Conservation (phyloP, 2,329 filamentous ascomycete species). For the Colletotrichum australisinense region DNA sequence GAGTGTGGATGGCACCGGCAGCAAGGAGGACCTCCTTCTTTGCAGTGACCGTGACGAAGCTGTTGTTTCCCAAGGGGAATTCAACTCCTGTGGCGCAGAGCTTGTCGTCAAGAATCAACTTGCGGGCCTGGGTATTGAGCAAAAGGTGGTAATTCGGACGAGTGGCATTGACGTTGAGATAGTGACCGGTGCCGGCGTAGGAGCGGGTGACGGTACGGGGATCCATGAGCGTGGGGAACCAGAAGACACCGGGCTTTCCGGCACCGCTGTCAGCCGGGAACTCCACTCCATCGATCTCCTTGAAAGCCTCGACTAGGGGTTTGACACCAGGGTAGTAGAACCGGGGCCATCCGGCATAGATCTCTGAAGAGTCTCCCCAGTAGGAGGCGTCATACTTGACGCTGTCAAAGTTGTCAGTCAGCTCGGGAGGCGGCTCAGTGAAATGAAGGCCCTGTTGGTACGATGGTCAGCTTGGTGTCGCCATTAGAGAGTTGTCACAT, state of each 20-base stretch:
- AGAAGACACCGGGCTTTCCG: conserved; percentile 53
- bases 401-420: conserved; percentile 39
- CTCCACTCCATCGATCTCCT: conserved; percentile 50
- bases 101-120: conserved; percentile 43
- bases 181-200: conserved; percentile 52
- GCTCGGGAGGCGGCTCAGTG: conserved; percentile 27
- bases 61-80: conserved; percentile 35
- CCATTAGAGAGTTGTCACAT: background rate
- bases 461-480: background rate
- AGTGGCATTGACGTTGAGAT: conserved; percentile 42
- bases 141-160: conserved; percentile 49
- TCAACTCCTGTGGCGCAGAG: conserved; percentile 48
- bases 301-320: conserved; percentile 48
- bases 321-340: conserved; percentile 50
- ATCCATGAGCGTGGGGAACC: conserved; percentile 55
- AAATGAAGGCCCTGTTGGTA: conserved; percentile 23
- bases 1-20: conserved; percentile 50
- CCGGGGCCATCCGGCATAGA: conserved; percentile 51
- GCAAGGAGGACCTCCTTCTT: conserved; percentile 50
- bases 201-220: conserved; percentile 48
- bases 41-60: conserved; percentile 38
- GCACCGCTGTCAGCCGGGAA: conserved; percentile 53
- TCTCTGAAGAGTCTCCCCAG: conserved; percentile 50
- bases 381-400: conserved; percentile 47
- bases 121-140: conserved; percentile 47